Evolutionary conservation across 495 filamentous ascomycete species (phyloP).

Genomic region (Talaromyces ruber): DNA sequence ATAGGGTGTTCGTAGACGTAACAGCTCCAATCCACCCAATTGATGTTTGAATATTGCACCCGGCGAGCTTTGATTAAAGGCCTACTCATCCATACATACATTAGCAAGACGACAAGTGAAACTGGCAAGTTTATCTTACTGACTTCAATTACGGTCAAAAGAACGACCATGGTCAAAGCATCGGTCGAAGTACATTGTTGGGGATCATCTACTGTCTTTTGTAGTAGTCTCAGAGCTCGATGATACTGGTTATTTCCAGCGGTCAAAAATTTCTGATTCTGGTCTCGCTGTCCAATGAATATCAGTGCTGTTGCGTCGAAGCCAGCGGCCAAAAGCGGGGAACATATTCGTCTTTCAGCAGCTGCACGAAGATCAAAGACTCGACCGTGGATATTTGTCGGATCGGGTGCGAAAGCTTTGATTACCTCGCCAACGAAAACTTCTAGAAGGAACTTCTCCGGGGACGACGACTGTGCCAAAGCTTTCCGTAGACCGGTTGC

Average conservation of each 20-base stretch:
- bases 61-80: constrained; percentile 18
- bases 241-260: constrained; percentile 15
- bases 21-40: constrained; percentile 16
- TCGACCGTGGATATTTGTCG: constrained; percentile 9
- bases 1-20: constrained; percentile 15
- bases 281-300: constrained; percentile 14
- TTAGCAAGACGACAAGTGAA: background rate
- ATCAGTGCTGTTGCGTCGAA: constrained; percentile 18
- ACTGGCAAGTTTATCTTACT: background rate
- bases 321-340: constrained; percentile 14
- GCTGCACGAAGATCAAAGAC: constrained; percentile 16
- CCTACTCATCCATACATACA: constrained; percentile 5
- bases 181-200: constrained; percentile 15
- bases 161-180: constrained; percentile 13
- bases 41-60: constrained; percentile 17
- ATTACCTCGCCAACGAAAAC: constrained; percentile 16
- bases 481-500: background rate
- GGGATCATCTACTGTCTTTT: constrained; percentile 12
- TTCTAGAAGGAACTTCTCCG: constrained; percentile 10
- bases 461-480: background rate
- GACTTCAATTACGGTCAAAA: constrained; percentile 19
- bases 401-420: constrained; percentile 15
- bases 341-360: constrained; percentile 14
- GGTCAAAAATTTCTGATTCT: constrained; percentile 11
- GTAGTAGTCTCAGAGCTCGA: constrained; percentile 11